Evolutionary conservation across 2,329 filamentous ascomycete genomes (phyloP).

Genomic region (Acephala macrosclerotiorum): DNA sequence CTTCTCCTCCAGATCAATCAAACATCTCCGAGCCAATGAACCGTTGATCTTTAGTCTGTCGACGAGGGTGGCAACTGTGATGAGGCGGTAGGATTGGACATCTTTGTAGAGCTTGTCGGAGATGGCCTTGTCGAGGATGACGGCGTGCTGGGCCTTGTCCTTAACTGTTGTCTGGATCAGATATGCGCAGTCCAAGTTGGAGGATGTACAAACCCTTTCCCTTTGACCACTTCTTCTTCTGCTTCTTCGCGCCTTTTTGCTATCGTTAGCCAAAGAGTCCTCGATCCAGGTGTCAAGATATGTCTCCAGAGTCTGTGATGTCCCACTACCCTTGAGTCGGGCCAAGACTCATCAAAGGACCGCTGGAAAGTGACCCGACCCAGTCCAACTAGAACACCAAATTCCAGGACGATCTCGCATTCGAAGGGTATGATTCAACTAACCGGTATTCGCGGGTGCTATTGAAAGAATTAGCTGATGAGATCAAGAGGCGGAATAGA

Average conservation of each 20-base stretch:
- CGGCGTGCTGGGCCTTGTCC: conserved; percentile 99
- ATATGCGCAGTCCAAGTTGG: conserved; percentile 11
- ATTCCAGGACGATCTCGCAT: no score
- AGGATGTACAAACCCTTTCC: conserved; percentile 57
- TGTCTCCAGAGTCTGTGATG: no score
- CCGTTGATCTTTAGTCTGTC: conserved; percentile 99
- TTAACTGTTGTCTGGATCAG: conserved; percentile 74
- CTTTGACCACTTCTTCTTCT: conserved; percentile 82
- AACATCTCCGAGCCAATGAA: conserved; percentile 88
- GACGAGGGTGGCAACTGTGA: conserved; percentile 98
- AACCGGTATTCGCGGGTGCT: conserved; percentile 66
- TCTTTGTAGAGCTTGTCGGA: conserved; percentile 99
- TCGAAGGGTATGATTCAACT: no score
- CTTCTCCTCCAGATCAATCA: conserved; percentile 95
- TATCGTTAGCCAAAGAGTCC: no score
- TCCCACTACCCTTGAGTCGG: no score
- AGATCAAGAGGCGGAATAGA: neutral
- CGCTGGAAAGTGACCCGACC: no score
- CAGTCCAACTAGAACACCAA: no score
- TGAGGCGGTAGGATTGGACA: conserved; percentile 99
- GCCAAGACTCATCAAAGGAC: no score
- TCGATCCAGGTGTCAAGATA: no score
- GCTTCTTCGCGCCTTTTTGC: conserved; percentile 83
- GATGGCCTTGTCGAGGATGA: conserved; percentile 97
- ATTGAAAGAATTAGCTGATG: conserved; percentile 30